These are phyloP conservation scores for Kazachstania martiniae DNA, from an alignment of 805 yeast species.

Conservation along the genomic window DNA sequence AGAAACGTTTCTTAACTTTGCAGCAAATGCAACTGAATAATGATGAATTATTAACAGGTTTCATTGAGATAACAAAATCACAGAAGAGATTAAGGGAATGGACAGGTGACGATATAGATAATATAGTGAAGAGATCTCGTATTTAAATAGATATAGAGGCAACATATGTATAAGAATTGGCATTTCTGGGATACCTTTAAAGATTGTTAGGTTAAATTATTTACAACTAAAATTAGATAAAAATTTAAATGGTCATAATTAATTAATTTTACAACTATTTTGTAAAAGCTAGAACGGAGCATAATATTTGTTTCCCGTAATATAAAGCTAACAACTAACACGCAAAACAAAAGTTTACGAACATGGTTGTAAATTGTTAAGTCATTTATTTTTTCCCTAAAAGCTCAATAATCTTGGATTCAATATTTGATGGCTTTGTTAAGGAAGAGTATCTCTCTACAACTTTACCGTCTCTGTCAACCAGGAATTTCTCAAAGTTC, in stretches of 20 bases:
- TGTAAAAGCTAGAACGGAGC: no score
- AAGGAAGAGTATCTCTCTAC: conserved; percentile 54
- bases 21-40: conserved; percentile 33
- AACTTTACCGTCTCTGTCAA: conserved; percentile 46
- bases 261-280: no score
- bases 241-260: no score
- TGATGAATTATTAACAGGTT: conserved; percentile 17
- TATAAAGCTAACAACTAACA: no score
- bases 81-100: conserved; percentile 54
- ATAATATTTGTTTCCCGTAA: no score
- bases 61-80: conserved; percentile 24
- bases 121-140: conserved; percentile 35
- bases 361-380: no score
- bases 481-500: conserved; percentile 69
- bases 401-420: conserved; percentile 46
- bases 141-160: not conserved
- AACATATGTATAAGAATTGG: not conserved
- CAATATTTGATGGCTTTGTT: conserved; percentile 55
- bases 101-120: conserved; percentile 41
- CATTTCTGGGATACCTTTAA: no score
- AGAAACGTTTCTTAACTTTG: conserved; percentile 28
- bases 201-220: no score
- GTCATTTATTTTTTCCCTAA: no score
- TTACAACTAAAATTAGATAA: no score
- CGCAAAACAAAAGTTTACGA: no score